Evolutionary conservation across 2,329 filamentous ascomycete genomes (phyloP).

Genomic region (Fusarium multiceps): DNA sequence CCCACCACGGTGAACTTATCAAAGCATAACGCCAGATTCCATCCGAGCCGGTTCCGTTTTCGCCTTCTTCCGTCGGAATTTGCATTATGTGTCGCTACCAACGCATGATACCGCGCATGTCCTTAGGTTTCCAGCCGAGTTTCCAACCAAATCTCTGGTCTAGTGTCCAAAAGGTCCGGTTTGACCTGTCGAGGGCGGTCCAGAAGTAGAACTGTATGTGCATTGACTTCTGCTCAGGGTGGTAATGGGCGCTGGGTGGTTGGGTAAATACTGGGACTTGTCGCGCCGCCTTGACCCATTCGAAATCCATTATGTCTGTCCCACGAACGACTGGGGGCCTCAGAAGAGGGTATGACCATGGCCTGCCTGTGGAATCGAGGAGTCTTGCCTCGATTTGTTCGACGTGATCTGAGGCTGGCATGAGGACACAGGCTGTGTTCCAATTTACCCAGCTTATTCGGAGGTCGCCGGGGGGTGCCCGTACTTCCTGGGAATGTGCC

Average conservation of each 20-base stretch:
- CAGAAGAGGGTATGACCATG: neutral
- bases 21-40: slow-evolving; percentile 42
- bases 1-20: slow-evolving; percentile 44
- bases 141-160: neutral
- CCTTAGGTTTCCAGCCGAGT: neutral
- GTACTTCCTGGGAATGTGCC: neutral
- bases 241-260: neutral
- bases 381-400: neutral
- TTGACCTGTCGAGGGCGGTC: slow-evolving; percentile 40
- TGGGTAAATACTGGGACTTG: neutral
- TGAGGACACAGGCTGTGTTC: neutral
- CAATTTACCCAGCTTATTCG: neutral
- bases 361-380: neutral
- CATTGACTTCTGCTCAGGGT: neutral
- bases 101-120: slow-evolving; percentile 33
- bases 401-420: neutral
- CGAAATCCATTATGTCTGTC: neutral
- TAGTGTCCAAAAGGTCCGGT: neutral
- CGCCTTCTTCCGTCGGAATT: slow-evolving; percentile 20
- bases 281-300: neutral
- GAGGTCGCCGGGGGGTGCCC: neutral
- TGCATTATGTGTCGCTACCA: slow-evolving; percentile 47
- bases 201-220: slow-evolving; percentile 44
- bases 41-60: slow-evolving; percentile 39
- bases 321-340: neutral